Evolutionary conservation across 2,329 filamentous ascomycete species (phyloP), one percentile per base, ranked within the genome.

Genomic region (Penicillium sp.): DNA sequence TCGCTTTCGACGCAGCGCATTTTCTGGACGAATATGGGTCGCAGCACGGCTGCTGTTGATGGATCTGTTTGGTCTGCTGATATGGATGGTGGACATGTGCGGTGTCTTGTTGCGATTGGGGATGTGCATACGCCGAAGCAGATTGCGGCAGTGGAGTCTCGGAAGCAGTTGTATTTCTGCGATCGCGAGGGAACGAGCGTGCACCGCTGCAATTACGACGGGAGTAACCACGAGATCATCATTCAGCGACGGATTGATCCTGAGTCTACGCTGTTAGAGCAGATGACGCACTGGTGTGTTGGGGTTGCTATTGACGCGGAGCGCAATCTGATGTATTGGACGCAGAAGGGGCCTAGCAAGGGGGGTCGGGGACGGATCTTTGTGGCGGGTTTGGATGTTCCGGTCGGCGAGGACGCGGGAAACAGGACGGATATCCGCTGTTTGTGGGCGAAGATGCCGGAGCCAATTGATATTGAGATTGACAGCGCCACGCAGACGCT

Each of bases 391-490:
- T 69, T 84, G 0, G 63, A 75, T 0, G 73, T 73, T 3, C 74
- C 75, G 0, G 32, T 55, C 0, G 73, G 72, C 0, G 58, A 71
- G 49, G 66, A 62, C n/a, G 70, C 74, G 0, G 59, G 66, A 1
- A 66, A 58, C 8, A 68, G 79, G 1, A 61, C 70, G 0, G 79
- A 83, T 38, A 70, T 81, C 27, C 71, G 76, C 47, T 61, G 71
- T 2, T 52, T 86, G 1, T 64, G 80, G 4, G 63, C 75, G 4
- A 63, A 66, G 1, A 68, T 85, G 8, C 82, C 83, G 0, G 83
- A 86, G 63, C 80, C 81, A 0, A 82, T 86, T 54, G 83, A 86
- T 59, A 67, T 87, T 0, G 82, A 84, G 31, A 61, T 86, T 1
- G 81, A 86, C 14, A 74, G 76, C 11, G 68, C 72, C 0, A 63